Evolutionary conservation across 495 filamentous ascomycete species (phyloP).

Genomic region (Aspergillus taichungensis): DNA sequence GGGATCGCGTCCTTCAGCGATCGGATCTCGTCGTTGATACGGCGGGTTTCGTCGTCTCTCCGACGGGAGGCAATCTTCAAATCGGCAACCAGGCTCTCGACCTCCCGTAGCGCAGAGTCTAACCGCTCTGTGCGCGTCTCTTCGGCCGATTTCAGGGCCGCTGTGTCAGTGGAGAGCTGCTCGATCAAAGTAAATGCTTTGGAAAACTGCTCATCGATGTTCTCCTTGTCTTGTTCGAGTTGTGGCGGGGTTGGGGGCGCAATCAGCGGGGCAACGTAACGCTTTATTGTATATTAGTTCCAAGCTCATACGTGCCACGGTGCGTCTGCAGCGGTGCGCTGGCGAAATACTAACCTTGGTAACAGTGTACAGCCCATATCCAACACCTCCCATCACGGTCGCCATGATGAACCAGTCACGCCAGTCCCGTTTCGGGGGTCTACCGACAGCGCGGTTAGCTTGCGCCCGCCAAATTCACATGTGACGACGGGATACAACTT

Average conservation of each 20-base stretch:
- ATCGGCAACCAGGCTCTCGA: constrained; percentile 72
- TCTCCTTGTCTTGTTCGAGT: constrained; percentile 83
- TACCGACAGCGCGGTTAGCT: constrained; percentile 11
- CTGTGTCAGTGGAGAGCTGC: constrained; percentile 82
- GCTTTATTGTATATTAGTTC: constrained; percentile 35
- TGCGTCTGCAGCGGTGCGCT: too few species aligned
- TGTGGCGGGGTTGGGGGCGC: constrained; percentile 89
- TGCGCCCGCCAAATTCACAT: background rate
- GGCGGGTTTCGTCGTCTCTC: constrained; percentile 75
- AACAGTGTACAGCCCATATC: constrained; percentile 79
- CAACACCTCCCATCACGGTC: constrained; percentile 75
- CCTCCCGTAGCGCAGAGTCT: constrained; percentile 70
- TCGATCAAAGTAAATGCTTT: constrained; percentile 87
- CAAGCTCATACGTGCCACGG: background rate
- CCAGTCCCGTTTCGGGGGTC: constrained; percentile 78
- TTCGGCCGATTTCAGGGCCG: constrained; percentile 76
- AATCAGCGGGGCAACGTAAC: constrained; percentile 85
- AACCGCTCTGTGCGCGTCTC: constrained; percentile 74
- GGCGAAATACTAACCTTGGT: constrained; percentile 53
- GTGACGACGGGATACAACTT: constrained; percentile 11
- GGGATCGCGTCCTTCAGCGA: constrained; percentile 76
- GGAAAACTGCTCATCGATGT: constrained; percentile 85
- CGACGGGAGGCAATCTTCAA: constrained; percentile 69
- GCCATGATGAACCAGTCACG: constrained; percentile 98
- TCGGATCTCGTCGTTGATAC: constrained; percentile 79